Base-by-base conservation (phyloP, 2,329 filamentous ascomycete species). In the Arthroderma uncinatum region DNA sequence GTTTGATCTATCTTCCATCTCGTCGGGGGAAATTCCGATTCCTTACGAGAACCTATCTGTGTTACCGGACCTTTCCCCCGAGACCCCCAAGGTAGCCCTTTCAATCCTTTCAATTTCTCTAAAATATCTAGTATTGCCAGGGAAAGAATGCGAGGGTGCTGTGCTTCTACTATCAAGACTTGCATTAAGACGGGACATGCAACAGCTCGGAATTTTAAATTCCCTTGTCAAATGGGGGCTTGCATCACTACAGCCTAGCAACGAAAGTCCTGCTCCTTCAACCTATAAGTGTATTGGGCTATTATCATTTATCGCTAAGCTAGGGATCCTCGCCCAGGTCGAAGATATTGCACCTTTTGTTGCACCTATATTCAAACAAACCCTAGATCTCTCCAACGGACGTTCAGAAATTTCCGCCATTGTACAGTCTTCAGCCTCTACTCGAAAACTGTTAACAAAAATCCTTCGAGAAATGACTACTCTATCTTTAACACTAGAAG, bases 141-240 rank as follows among this genome's bases (percentile, higher is more conserved):
- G 91, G 0, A 96, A 95, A 65, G 92, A 96, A 67, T 82, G 88
- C 58, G 89, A 93, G 70, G 89, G 90, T 8, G 91, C 93, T n/a
- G 89, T 86, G 59, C 78, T 82, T 1, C 77, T 97, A 23, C 77
- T 98, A 6, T 87, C 95, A 16, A 82, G 90, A 48, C 77, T 96
- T 48, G 82, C 85, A n/a, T 83, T 91, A 68, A 82, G 93, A 14
- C 83, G 82, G 50, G 93, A 98, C 68, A 95, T 97, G 89, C 87
- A 92, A 70, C 76, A 81, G 54, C 73, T 91, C 8, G 83, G 85
- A 0, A 74, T 97, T 2, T 76, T 93, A 34, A 73, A 82, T 48
- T 77, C 79, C 1, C 75, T 95, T 8, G 79, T 89, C 1, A 69
- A 79, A 33, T 94, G 89, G 87, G 82, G 86, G 0, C 71, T 93